These are phyloP conservation scores for Sporothrix schenckii DNA, from an alignment of 2,329 filamentous ascomycete species.

Conservation along the genomic window DNA sequence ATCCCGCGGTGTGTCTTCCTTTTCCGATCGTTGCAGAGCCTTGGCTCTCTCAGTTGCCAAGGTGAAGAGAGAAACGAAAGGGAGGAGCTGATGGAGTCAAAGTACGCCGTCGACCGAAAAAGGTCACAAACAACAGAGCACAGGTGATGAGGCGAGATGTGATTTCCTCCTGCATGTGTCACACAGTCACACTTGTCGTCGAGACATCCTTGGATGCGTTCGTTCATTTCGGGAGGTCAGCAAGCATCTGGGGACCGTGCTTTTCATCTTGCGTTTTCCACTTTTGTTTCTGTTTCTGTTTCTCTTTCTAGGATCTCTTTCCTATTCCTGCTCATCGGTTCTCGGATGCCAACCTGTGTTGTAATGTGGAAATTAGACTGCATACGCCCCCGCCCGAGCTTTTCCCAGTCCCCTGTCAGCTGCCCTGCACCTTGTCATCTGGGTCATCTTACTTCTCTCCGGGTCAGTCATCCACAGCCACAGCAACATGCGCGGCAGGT, in stretches of 20 bases:
- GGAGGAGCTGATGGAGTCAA: slow-evolving; percentile 13
- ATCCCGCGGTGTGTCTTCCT: not conserved
- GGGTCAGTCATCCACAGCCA: not conserved
- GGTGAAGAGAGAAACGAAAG: not conserved
- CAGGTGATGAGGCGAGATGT: slow-evolving; percentile 1
- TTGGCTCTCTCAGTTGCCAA: slow-evolving; percentile 17
- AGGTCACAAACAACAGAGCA: not conserved
- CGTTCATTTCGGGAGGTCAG: not conserved
- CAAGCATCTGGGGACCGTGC: slow-evolving; percentile 12
- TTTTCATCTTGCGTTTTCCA: not conserved
- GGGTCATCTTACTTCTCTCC: not conserved
- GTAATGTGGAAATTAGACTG: slow-evolving; percentile 21
- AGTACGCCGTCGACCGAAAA: not conserved
- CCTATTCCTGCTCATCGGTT: not conserved
- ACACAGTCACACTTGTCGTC: not conserved
- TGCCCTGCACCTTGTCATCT: not conserved
- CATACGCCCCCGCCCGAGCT: slow-evolving; percentile 7
- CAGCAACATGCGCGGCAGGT: not conserved
- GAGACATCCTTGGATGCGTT: not conserved
- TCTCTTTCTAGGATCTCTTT: too few relatives aligned
- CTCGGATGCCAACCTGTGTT: not conserved
- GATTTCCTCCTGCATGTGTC: not conserved
- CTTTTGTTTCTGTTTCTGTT: too few relatives aligned
- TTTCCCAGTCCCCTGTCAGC: not conserved
- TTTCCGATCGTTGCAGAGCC: not conserved